Evolutionary conservation across 2,329 filamentous ascomycete genomes (phyloP).

Genomic region (Alternaria gaisen): DNA sequence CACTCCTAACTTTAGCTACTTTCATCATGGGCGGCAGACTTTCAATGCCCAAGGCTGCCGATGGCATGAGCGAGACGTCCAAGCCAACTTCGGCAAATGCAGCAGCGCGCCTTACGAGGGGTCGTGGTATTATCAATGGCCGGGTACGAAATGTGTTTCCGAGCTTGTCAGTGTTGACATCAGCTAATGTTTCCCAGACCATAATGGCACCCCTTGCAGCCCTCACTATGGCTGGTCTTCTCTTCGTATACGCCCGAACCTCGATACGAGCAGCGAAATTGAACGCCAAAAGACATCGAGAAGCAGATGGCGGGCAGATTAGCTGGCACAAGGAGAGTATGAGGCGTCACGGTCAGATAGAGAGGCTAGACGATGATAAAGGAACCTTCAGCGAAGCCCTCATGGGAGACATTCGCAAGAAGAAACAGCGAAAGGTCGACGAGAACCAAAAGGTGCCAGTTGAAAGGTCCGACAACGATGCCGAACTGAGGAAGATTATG

Average conservation of each 20-base stretch:
- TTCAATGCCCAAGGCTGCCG: constrained; percentile 55
- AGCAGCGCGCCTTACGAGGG: constrained; percentile 40
- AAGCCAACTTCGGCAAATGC: constrained; percentile 46
- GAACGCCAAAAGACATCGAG: constrained; percentile 68
- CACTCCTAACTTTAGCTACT: not conserved
- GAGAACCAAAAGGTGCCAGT: constrained; percentile 38
- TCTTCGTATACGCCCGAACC: constrained; percentile 69
- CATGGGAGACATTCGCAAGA: constrained; percentile 45
- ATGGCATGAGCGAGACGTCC: constrained; percentile 54
- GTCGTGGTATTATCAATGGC: constrained; percentile 48
- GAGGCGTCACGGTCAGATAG: constrained; percentile 61
- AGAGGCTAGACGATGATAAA: constrained; percentile 53
- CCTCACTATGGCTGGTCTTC: constrained; percentile 67
- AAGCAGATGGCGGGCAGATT: constrained; percentile 65
- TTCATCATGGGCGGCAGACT: constrained; percentile 57
- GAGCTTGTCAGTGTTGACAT: not conserved
- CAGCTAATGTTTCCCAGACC: constrained; percentile 50
- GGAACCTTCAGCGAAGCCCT: constrained; percentile 46
- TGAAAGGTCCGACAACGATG: constrained; percentile 49
- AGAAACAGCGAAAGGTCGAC: constrained; percentile 34
- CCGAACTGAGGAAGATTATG: constrained; percentile 50
- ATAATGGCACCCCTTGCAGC: constrained; percentile 69
- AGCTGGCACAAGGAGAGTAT: constrained; percentile 64
- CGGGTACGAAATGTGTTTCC: constrained; percentile 30
- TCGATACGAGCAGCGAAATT: constrained; percentile 72